Percentiles rank a stretch among this genome's conserved stretches.
Evolutionary conservation across 805 yeast genomes (phyloP).

Genomic region (Saturnispora serradocipensis): DNA sequence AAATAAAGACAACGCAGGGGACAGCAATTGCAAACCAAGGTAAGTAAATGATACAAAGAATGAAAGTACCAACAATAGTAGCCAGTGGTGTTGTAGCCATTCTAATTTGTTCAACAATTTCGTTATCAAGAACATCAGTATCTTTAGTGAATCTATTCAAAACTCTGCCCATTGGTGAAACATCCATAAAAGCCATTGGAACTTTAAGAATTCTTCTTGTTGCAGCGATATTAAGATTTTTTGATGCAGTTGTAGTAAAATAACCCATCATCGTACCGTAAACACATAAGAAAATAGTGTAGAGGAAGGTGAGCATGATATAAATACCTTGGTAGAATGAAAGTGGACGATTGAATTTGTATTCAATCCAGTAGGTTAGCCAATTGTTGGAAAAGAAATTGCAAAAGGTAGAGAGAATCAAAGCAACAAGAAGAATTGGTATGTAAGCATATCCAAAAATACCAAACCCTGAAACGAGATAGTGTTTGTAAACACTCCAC

Average conservation of each 20-base stretch:
- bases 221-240: slow-evolving; percentile 41
- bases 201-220: slow-evolving; percentile 53
- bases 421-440: slow-evolving; percentile 20
- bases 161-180: slow-evolving; percentile 82
- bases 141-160: slow-evolving; percentile 83
- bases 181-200: slow-evolving; percentile 77
- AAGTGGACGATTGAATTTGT: slow-evolving; percentile 40
- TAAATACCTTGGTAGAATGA: slow-evolving; percentile 69
- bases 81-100: slow-evolving; percentile 46
- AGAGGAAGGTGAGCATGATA: slow-evolving; percentile 48
- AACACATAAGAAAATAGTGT: slow-evolving; percentile 34
- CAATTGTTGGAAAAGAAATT: slow-evolving; percentile 59
- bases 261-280: slow-evolving; percentile 41
- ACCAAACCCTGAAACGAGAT: slow-evolving; percentile 50
- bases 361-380: slow-evolving; percentile 74
- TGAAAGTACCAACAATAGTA: slow-evolving; percentile 51
- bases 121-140: slow-evolving; percentile 76
- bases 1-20: slow-evolving; percentile 41
- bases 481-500: slow-evolving; percentile 39
- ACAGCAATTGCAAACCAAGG: slow-evolving; percentile 71
- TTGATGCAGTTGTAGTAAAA: slow-evolving; percentile 45
- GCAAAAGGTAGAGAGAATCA: slow-evolving; percentile 37
- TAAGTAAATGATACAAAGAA: slow-evolving; percentile 58
- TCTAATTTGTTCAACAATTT: slow-evolving; percentile 61
- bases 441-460: slow-evolving; percentile 26